Base-by-base conservation (phyloP, 148 eudicot genomes). In the Selenicereus undatus region DNA sequence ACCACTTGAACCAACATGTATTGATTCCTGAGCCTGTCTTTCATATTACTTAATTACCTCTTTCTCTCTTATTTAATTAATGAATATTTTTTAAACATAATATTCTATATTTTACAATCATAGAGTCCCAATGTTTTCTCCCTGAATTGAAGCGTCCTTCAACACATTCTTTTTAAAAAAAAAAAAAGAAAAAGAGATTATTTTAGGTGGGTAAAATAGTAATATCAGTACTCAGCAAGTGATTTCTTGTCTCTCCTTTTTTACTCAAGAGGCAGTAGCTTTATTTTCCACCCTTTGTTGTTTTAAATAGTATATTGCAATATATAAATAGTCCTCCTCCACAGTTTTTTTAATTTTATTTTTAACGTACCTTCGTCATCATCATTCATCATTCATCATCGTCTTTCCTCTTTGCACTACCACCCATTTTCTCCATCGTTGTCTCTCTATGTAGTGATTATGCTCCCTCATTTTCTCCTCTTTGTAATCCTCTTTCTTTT, bases 241-340 rank as follows among this genome's bases (percentile, higher is more conserved):
- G 88, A 86, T 80, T 83, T 87, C 82, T 83, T 89, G 90, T 86
- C 86, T 83, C 81, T 56, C 82, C 82, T 81, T 43, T 73, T 74
- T 54, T 58, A 76, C 74, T 76, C 66, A 71, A 79, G 30, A 79
- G 9, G 20, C 6, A n/a, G 21, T 69, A 50, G 20, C 75, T 52
- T 79, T 71, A 51, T 70, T 70, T 69, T 16, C 27, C 36, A 75
- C 21, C 64, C 62, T 16, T 51, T 75, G n/a, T 51, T 75, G 17
- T 75, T 75, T 75, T 69, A 79, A 43, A n/a, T 73, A 27, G n/a
- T 78, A 35, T 69, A 39, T 56, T 22, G 68, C 68, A 64, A 52
- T 78, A 81, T 76, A 82, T 76, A 84, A 32, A 81, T 52, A 81
- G 83, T 77, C 86, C n/a, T 11, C 86, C 81, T 12, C 83, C 81